Percentiles rank a stretch among this genome's conserved stretches.
Evolutionary conservation across 2,329 filamentous ascomycete genomes (phyloP).

Genomic region (Paraphoma chrysanthemicola): DNA sequence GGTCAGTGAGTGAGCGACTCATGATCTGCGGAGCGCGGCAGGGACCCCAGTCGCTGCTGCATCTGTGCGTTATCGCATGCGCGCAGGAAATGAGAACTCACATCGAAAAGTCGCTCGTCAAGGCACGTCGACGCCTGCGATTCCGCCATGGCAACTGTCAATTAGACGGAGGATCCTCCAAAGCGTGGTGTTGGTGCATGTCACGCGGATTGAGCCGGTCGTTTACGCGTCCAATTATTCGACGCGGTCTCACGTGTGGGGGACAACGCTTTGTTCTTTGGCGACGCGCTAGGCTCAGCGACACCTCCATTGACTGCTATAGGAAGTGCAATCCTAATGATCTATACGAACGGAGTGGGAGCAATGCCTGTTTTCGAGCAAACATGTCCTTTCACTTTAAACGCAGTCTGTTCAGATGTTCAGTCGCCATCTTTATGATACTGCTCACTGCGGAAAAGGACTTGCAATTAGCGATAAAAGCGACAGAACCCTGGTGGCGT

Average conservation of each 20-base stretch:
- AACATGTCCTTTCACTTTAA: too few relatives aligned
- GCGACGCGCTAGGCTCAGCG: too few relatives aligned
- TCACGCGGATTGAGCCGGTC: slow-evolving; percentile 11
- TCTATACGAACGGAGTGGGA: too few relatives aligned
- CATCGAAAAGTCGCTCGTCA: slow-evolving; percentile 40
- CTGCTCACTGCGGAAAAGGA: too few relatives aligned
- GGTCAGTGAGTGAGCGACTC: slow-evolving; percentile 19
- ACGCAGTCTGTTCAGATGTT: too few relatives aligned
- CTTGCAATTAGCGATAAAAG: too few relatives aligned
- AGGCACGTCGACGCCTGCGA: slow-evolving; percentile 37
- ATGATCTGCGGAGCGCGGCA: slow-evolving; percentile 32
- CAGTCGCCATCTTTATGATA: too few relatives aligned
- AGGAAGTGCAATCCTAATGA: not conserved
- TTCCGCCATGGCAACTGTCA: slow-evolving; percentile 35
- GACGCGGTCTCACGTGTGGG: slow-evolving; percentile 25
- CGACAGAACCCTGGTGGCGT: too few relatives aligned
- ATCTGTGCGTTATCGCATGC: slow-evolving; percentile 21
- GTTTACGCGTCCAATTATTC: slow-evolving; percentile 20
- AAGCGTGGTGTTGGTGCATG: slow-evolving; percentile 19
- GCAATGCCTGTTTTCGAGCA: too few relatives aligned
- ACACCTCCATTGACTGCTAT: not conserved
- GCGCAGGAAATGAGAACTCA: slow-evolving; percentile 34
- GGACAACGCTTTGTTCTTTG: not conserved
- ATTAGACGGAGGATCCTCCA: slow-evolving; percentile 11
- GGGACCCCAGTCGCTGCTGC: slow-evolving; percentile 19